These are phyloP conservation scores for Allium sativum DNA, from an alignment of 106 monocot genomes.

Conservation along the genomic window DNA sequence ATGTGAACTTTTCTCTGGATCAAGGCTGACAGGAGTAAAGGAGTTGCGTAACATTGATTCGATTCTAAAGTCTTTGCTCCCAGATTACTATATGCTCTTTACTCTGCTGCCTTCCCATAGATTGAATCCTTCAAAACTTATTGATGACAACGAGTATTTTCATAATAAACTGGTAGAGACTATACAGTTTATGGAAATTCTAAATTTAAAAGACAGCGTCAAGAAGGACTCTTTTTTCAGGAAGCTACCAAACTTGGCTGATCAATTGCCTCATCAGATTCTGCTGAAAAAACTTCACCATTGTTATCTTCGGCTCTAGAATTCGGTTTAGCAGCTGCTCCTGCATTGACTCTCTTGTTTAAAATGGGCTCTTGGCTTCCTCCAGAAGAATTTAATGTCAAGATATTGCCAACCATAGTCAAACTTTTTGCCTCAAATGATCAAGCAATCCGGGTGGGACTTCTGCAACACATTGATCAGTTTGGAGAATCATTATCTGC, in stretches of 20 bases:
- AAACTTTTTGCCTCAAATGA: slow-evolving; percentile 96
- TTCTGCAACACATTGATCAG: slow-evolving; percentile 94
- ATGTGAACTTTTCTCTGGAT: slow-evolving; percentile 84
- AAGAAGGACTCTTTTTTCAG: slow-evolving; percentile 94
- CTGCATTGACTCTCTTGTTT: slow-evolving; percentile 78
- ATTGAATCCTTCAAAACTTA: slow-evolving; percentile 82
- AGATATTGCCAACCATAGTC: slow-evolving; percentile 84
- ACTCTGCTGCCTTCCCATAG: slow-evolving; percentile 81
- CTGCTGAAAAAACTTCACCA: slow-evolving; percentile 94
- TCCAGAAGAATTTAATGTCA: slow-evolving; percentile 64
- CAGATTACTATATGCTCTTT: slow-evolving; percentile 94
- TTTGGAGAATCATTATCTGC: slow-evolving; percentile 87
- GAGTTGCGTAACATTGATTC: slow-evolving; percentile 71
- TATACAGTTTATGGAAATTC: slow-evolving; percentile 95
- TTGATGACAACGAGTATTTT: slow-evolving; percentile 91
- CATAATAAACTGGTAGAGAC: slow-evolving; percentile 96
- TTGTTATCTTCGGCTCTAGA: slow-evolving; percentile 75
- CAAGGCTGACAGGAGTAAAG: slow-evolving; percentile 72
- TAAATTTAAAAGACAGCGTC: slow-evolving; percentile 96
- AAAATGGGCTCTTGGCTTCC: slow-evolving; percentile 98
- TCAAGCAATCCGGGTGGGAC: slow-evolving; percentile 83
- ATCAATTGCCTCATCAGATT: slow-evolving; percentile 87
- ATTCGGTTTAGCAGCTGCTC: slow-evolving; percentile 95
- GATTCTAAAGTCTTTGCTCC: slow-evolving; percentile 93
- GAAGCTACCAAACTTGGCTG: slow-evolving; percentile 86